Evolutionary conservation across 2,329 filamentous ascomycete genomes (phyloP).

Genomic region (Paecilomyces niveus): DNA sequence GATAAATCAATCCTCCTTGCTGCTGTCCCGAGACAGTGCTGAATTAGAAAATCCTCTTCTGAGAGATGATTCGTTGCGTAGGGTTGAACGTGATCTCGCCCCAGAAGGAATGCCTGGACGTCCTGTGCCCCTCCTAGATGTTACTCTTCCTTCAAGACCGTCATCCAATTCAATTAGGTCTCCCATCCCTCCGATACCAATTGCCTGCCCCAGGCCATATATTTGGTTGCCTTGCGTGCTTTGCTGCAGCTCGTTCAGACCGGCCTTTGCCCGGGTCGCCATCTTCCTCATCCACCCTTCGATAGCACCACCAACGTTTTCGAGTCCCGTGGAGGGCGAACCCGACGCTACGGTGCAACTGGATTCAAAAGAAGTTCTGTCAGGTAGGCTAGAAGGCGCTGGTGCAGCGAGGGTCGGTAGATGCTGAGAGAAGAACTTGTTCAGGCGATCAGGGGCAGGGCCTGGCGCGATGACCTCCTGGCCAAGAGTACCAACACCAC

Average conservation of each 20-base stretch:
- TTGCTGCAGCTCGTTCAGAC: conserved; percentile 34
- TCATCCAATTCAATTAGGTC: conserved; percentile 41
- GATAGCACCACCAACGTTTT: conserved; percentile 78
- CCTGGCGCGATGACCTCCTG: conserved; percentile 49
- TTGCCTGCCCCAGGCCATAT: conserved; percentile 14
- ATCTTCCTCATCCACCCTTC: conserved; percentile 88
- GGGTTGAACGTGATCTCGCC: conserved; percentile 3
- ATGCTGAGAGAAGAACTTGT: conserved; percentile 76
- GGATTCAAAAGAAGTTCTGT: conserved; percentile 28
- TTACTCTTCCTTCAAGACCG: conserved; percentile 14
- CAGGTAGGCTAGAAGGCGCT: conserved; percentile 50
- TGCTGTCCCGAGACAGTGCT: not conserved
- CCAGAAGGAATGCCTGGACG: conserved; percentile 12
- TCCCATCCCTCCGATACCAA: conserved; percentile 24
- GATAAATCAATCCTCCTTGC: not conserved
- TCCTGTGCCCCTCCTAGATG: not conserved
- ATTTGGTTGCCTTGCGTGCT: conserved; percentile 13
- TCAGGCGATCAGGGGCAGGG: conserved; percentile 76
- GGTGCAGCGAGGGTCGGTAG: conserved; percentile 71
- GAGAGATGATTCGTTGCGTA: not conserved
- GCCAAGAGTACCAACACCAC: conserved; percentile 78
- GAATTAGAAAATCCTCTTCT: not conserved
- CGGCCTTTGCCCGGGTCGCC: conserved; percentile 44
- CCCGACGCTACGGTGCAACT: conserved; percentile 23
- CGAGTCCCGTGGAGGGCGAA: conserved; percentile 47